Conservation (phyloP, 768 basidiomycete species). For the Boletus fagicola region DNA sequence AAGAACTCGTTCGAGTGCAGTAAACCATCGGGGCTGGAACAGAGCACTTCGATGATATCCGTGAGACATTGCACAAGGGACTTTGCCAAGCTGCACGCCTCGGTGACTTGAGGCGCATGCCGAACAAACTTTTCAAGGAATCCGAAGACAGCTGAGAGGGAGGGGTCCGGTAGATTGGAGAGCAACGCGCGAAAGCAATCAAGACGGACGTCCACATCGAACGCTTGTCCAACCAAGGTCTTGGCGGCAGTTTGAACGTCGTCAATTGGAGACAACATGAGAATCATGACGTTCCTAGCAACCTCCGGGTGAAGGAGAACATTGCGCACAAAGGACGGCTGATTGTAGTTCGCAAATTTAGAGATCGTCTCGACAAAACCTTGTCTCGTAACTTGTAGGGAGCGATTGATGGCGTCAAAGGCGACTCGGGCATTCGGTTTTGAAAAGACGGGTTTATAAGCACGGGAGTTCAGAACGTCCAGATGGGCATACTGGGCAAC, state of each 20-base stretch:
- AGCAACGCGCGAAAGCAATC: conserved; percentile 86
- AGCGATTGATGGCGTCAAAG: conserved; percentile 59
- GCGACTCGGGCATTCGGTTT: conserved; percentile 32
- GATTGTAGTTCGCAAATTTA: conserved; percentile 61
- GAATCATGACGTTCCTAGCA: conserved; percentile 55
- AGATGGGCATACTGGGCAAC: conserved; percentile 64
- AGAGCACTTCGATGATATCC: conserved; percentile 88
- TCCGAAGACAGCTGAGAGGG: conserved; percentile 68
- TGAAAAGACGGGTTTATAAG: conserved; percentile 44
- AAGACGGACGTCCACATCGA: conserved; percentile 83
- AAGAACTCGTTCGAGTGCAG: conserved; percentile 57
- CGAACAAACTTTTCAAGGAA: conserved; percentile 65
- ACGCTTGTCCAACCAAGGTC: conserved; percentile 78
- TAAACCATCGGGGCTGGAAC: conserved; percentile 67
- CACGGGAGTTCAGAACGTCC: conserved; percentile 53
- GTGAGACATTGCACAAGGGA: conserved; percentile 90
- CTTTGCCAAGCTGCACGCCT: conserved; percentile 87
- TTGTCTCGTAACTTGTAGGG: conserved; percentile 54
- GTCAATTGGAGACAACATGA: conserved; percentile 82
- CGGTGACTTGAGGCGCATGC: conserved; percentile 64
- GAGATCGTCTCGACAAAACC: conserved; percentile 65
- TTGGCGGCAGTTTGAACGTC: conserved; percentile 74
- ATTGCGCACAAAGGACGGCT: conserved; percentile 47
- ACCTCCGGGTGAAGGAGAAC: conserved; percentile 57
- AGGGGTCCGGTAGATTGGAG: conserved; percentile 57